A percentile compares a stretch with the other conserved stretches of the same genome.
Conservation (phyloP, 2,329 filamentous ascomycete genomes). For the Rhynchosporium secalis region DNA sequence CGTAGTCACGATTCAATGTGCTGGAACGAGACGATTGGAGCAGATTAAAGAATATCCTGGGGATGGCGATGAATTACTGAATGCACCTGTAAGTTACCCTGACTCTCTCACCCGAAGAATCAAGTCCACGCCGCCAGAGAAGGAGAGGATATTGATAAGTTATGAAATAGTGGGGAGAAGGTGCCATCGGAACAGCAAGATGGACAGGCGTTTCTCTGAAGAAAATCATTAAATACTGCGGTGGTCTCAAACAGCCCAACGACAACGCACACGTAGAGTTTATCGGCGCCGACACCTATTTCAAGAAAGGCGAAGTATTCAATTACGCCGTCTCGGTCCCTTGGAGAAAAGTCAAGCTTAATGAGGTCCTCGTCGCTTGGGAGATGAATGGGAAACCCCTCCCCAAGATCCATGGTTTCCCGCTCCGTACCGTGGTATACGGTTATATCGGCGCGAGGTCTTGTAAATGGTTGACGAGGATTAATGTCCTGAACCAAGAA, state of each 20-base stretch:
- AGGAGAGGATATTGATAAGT: background rate
- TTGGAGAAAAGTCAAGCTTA: conserved; percentile 63
- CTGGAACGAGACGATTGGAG: conserved; percentile 66
- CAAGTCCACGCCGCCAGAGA: background rate
- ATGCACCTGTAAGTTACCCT: conserved; percentile 31
- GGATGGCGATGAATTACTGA: conserved; percentile 61
- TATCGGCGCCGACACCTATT: conserved; percentile 70
- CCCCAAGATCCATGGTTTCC: conserved; percentile 65
- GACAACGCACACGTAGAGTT: conserved; percentile 62
- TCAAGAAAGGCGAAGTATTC: conserved; percentile 61
- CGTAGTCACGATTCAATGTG: conserved; percentile 64
- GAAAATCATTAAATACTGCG: conserved; percentile 69
- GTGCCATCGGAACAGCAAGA: conserved; percentile 65
- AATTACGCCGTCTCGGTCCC: conserved; percentile 70
- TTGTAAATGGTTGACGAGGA: conserved; percentile 68
- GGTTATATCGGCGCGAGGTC: conserved; percentile 68
- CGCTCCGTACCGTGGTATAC: conserved; percentile 61
- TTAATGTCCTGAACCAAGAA: conserved; percentile 58
- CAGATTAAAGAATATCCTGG: conserved; percentile 65
- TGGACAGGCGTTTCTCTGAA: conserved; percentile 66
- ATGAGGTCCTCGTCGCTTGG: conserved; percentile 67
- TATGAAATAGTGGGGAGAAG: conserved; percentile 54
- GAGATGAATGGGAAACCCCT: conserved; percentile 65
- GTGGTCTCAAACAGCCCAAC: conserved; percentile 53
- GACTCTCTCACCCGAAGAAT: background rate